Base-by-base conservation (phyloP, 208 protist genomes). In the Acanthamoeba culbertsoni region DNA sequence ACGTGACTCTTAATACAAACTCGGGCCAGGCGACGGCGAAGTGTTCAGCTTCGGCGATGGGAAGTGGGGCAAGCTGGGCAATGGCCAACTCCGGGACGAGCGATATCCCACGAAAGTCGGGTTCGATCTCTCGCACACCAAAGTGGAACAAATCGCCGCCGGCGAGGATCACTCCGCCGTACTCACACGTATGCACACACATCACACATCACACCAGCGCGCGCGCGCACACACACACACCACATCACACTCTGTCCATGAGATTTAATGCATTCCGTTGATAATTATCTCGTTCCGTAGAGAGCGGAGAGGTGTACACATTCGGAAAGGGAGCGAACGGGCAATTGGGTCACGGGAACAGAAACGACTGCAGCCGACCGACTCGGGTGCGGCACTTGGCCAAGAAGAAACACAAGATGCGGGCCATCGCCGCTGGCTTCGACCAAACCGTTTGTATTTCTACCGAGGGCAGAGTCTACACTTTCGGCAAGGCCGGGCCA, bases 241-340 rank as follows among this genome's bases (percentile, higher is more conserved):
- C n/a, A n/a, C n/a, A n/a, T n/a, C n/a, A n/a, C n/a, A n/a, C n/a
- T n/a, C n/a, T n/a, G n/a, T n/a, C n/a, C n/a, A n/a, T n/a, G n/a
- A n/a, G n/a, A n/a, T n/a, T n/a, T n/a, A n/a, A n/a, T n/a, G n/a
- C 5, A 2, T 75, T 43, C 1, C 43, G 8, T 37, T 75, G 65
- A 1, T 43, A 40, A 65, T 6, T 28, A 14, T 26, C 0, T 35
- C 65, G 10, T 37, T 18, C 4, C 4, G n/a, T 26, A 89, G 79
- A 89, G 28, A 57, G 46, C 40, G 79, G 79, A 55, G 51, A 89
- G 23, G 79, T 89, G 28, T 89, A 89, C 79, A 68, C 79, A 42
- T 89, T 89, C 55, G 79, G 79, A 0, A 57, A 89, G 79, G 79
- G 79, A 0, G 23, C 79, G 33, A 89, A 65, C 46, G 79, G 79